Percentiles rank a stretch among this genome's conserved stretches.
These are phyloP conservation scores for Paragyromitra xinjiangensis DNA, from an alignment of 495 filamentous ascomycete genomes.

Conservation along the genomic window DNA sequence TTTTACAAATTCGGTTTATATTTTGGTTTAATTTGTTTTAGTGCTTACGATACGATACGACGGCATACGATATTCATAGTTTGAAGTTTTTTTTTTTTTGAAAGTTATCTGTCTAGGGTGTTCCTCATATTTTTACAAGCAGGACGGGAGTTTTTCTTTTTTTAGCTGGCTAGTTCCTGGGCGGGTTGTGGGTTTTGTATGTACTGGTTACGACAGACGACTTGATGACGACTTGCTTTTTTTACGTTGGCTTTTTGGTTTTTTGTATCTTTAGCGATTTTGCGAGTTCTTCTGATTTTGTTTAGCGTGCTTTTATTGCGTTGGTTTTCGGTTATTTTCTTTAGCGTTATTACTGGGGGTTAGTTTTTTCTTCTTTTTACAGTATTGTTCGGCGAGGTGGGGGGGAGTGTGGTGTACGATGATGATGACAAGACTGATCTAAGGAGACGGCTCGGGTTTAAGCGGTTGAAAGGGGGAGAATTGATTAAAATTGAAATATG, in stretches of 20 bases:
- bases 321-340: constrained; percentile 27
- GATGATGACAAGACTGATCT: constrained; percentile 25
- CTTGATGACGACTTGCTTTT: constrained; percentile 42
- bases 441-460: constrained; percentile 14
- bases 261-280: constrained; percentile 47
- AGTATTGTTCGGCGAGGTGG: constrained; percentile 15
- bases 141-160: constrained; percentile 31
- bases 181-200: constrained; percentile 38
- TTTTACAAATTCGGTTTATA: constrained; percentile 35
- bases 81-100: constrained; percentile 14
- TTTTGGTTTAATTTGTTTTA: constrained; percentile 48
- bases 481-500: constrained; percentile 44
- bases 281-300: constrained; percentile 24
- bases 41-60: constrained; percentile 41
- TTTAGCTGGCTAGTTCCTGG: constrained; percentile 35
- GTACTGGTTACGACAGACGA: constrained; percentile 50
- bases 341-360: constrained; percentile 25
- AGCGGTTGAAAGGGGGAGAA: constrained; percentile 6
- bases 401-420: constrained; percentile 2
- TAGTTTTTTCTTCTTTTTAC: constrained; percentile 28
- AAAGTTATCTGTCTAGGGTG: constrained; percentile 11
- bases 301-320: constrained; percentile 33
- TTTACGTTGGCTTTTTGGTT: constrained; percentile 47
- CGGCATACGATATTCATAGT: constrained; percentile 29
- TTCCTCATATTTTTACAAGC: constrained; percentile 50